phyloP scores from a whole-genome alignment of 495 filamentous ascomycete species.

The Extremus antarcticus region DNA sequence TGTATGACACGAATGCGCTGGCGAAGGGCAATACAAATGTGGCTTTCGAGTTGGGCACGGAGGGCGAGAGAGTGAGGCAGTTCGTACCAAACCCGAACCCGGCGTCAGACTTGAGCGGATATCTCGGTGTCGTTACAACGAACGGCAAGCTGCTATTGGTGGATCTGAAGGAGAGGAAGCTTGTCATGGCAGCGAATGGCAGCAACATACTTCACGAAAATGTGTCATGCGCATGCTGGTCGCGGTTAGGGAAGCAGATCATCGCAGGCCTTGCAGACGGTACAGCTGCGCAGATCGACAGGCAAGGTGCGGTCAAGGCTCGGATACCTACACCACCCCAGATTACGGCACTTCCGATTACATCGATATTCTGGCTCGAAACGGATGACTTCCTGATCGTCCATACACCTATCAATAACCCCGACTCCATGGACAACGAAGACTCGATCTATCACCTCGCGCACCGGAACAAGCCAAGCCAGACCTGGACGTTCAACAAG shows the following conservation, averaged over 20 bases:
- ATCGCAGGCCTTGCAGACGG: constrained; percentile 81
- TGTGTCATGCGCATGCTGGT: constrained; percentile 86
- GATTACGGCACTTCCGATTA: constrained; percentile 26
- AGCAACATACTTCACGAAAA: constrained; percentile 51
- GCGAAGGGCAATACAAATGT: constrained; percentile 53
- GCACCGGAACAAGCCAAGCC: constrained; percentile 44
- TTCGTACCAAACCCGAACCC: constrained; percentile 71
- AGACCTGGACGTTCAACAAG: constrained; percentile 55
- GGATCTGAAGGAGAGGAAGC: constrained; percentile 56
- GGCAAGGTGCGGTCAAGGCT: constrained; percentile 61
- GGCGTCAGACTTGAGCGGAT: constrained; percentile 39
- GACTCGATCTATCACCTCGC: constrained; percentile 65
- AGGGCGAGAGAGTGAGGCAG: constrained; percentile 59
- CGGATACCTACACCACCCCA: constrained; percentile 67
- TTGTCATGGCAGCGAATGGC: constrained; percentile 52
- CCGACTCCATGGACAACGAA: constrained; percentile 27
- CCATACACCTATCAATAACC: constrained; percentile 49
- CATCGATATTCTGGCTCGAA: constrained; percentile 72
- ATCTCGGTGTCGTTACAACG: constrained; percentile 68
- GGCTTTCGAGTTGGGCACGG: constrained; percentile 64
- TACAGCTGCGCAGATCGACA: constrained; percentile 70
- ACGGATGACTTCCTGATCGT: constrained; percentile 74
- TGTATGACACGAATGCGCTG: constrained; percentile 64
- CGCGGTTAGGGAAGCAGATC: constrained; percentile 81
- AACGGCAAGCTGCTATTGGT: constrained; percentile 75